These are phyloP conservation scores for Lotmaria passim DNA, from an alignment of 208 protist genomes.

Conservation along the genomic window DNA sequence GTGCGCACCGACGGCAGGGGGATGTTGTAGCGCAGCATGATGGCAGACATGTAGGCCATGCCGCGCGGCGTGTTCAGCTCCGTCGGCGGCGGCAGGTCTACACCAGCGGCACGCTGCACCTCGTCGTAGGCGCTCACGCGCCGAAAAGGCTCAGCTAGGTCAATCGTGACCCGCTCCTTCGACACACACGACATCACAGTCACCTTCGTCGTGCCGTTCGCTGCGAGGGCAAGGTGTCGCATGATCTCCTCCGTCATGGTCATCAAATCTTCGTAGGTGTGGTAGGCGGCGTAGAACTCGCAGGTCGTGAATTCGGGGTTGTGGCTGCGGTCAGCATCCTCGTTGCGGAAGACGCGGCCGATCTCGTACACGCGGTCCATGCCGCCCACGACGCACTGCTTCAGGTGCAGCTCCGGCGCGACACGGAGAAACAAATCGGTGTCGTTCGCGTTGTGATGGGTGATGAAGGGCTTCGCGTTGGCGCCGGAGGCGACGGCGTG, in stretches of 20 bases:
- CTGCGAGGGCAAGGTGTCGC: slow-evolving; percentile 55
- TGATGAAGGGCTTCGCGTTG: slow-evolving; percentile 92
- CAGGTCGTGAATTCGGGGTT: slow-evolving; percentile 97
- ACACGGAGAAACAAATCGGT: slow-evolving; percentile 85
- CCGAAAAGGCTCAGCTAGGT: slow-evolving; percentile 88
- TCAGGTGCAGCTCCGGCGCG: slow-evolving; percentile 95
- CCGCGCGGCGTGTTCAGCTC: slow-evolving; percentile 82
- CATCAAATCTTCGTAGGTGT: slow-evolving; percentile 95
- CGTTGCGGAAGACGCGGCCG: slow-evolving; percentile 94
- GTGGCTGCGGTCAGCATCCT: slow-evolving; percentile 94
- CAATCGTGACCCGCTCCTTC: slow-evolving; percentile 56
- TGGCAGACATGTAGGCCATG: slow-evolving; percentile 81
- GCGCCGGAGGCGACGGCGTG: slow-evolving; percentile 89
- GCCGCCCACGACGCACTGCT: slow-evolving; percentile 94
- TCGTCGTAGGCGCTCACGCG: slow-evolving; percentile 89
- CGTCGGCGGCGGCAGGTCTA: slow-evolving; percentile 73
- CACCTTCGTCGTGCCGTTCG: slow-evolving; percentile 57
- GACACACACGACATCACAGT: slow-evolving; percentile 38
- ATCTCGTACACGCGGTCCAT: slow-evolving; percentile 96
- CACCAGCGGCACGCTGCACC: slow-evolving; percentile 73
- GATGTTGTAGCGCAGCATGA: slow-evolving; percentile 89
- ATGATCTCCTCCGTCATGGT: slow-evolving; percentile 94
- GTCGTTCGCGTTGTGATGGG: slow-evolving; percentile 90
- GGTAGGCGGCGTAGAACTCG: slow-evolving; percentile 94
- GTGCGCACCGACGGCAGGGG: slow-evolving; percentile 83